A percentile compares a stretch with the other conserved stretches of the same genome.
Evolutionary conservation across 108 stramenopile genomes (phyloP).

Genomic region (Seminavis robusta): DNA sequence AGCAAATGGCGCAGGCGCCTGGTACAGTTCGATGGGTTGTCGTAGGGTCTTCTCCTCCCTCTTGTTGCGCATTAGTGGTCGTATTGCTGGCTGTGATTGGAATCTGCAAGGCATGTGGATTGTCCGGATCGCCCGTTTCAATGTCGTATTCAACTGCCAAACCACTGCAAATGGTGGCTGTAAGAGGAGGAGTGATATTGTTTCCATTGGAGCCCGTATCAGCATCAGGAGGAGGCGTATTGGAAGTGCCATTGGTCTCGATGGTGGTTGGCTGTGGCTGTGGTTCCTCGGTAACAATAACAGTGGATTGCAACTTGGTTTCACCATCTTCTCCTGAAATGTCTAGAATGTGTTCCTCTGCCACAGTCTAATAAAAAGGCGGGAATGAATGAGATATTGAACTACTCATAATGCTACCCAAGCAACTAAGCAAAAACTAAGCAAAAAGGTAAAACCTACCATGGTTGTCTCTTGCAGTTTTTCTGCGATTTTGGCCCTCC

Average conservation of each 20-base stretch:
- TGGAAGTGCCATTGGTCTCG: no score
- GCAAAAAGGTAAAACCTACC: conserved; percentile 17
- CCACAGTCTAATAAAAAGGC: neutral
- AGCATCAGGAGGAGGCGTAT: no score
- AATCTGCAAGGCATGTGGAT: conserved; percentile 2
- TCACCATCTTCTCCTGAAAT: no score
- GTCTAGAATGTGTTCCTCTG: no score
- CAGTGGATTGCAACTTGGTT: no score
- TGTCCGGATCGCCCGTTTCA: conserved; percentile 6
- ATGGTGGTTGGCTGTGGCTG: no score
- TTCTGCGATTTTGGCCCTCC: conserved; percentile 4
- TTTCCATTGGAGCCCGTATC: no score
- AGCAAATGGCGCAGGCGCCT: conserved; percentile 51
- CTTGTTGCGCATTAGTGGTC: neutral
- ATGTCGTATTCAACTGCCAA: neutral
- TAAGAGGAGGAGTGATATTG: neutral
- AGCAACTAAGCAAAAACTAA: neutral
- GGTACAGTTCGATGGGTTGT: conserved; percentile 20
- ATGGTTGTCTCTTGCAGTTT: conserved; percentile 29
- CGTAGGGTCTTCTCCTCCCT: neutral
- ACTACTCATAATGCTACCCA: neutral
- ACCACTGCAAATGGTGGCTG: neutral
- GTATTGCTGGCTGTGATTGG: neutral
- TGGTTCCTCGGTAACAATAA: no score
- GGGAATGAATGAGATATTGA: neutral